phyloP scores from a whole-genome alignment of 1,284 basidiomycete genomes.

The Tylopilus sp. region DNA sequence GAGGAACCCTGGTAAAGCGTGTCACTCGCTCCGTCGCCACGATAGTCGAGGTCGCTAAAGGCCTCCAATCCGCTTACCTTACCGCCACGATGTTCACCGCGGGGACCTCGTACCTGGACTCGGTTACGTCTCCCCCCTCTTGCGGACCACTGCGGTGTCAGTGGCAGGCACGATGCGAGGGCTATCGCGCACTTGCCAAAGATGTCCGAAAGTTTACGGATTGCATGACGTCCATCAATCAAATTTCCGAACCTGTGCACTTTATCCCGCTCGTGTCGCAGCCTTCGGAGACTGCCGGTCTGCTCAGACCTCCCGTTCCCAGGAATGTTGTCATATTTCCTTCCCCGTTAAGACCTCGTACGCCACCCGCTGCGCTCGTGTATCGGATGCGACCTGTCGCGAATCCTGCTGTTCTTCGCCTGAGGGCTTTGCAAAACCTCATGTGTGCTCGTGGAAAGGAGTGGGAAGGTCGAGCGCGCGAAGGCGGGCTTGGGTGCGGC shows the following conservation, averaged over 20 bases:
- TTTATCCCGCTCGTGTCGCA: conserved; percentile 33
- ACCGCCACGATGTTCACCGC: conserved; percentile 48
- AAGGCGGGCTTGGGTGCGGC: conserved; percentile 48
- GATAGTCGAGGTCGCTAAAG: conserved; percentile 50
- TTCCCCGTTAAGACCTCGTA: conserved; percentile 36
- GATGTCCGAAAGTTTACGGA: conserved; percentile 39
- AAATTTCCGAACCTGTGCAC: conserved; percentile 27
- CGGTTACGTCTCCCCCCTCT: conserved; percentile 10
- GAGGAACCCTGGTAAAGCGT: conserved; percentile 25
- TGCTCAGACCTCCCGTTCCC: conserved; percentile 6
- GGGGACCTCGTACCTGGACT: conserved; percentile 15
- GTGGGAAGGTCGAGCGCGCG: conserved; percentile 46
- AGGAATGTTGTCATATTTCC: conserved; percentile 28
- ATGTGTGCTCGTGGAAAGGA: conserved; percentile 39
- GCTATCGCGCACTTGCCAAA: conserved; percentile 41
- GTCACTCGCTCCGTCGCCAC: conserved; percentile 44
- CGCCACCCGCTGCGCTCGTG: conserved; percentile 28
- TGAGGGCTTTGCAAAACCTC: conserved; percentile 55
- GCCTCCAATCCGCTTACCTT: conserved; percentile 56
- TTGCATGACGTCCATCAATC: conserved; percentile 2
- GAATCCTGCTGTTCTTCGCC: conserved; percentile 54
- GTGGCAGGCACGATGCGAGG: conserved; percentile 36
- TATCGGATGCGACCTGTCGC: conserved; percentile 49
- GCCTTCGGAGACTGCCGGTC: conserved; percentile 15
- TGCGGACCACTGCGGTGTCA: conserved; percentile 10